Percentiles rank a stretch among this genome's conserved stretches.
Conservation (phyloP, 257 asterid species). For the Primulina huaijiensis region DNA sequence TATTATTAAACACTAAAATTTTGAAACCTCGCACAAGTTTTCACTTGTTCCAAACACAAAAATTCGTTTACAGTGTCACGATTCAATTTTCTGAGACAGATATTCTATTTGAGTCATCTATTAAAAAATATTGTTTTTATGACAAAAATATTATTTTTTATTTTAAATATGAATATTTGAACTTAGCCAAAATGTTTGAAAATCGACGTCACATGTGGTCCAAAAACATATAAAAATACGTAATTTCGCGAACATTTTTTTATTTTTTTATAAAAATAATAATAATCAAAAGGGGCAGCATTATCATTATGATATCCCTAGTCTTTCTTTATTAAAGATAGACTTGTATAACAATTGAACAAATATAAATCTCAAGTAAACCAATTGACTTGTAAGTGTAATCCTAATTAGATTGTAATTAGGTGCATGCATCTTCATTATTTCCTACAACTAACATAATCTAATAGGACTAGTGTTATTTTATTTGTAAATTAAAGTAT, state of each 20-base stretch:
- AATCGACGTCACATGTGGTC: conserved; percentile 1
- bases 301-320: neutral
- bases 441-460: too few relatives aligned
- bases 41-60: neutral
- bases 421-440: neutral
- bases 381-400: neutral
- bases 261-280: neutral
- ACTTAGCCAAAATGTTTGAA: conserved; percentile 5
- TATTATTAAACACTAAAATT: conserved; percentile 1
- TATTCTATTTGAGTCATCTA: too few relatives aligned
- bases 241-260: too few relatives aligned
- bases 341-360: too few relatives aligned
- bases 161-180: too few relatives aligned
- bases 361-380: neutral
- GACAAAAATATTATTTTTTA: too few relatives aligned
- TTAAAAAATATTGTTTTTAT: too few relatives aligned
- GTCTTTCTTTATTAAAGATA: neutral
- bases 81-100: too few relatives aligned
- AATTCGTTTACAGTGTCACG: too few relatives aligned
- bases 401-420: too few relatives aligned
- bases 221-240: conserved; percentile 6
- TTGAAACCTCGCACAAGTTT: conserved; percentile 1
- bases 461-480: too few relatives aligned
- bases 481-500: too few relatives aligned
- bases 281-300: neutral